Percentiles rank a stretch among this genome's conserved stretches.
Conservation (phyloP, 306 rosid genomes). For the Cucumis hystrix region DNA sequence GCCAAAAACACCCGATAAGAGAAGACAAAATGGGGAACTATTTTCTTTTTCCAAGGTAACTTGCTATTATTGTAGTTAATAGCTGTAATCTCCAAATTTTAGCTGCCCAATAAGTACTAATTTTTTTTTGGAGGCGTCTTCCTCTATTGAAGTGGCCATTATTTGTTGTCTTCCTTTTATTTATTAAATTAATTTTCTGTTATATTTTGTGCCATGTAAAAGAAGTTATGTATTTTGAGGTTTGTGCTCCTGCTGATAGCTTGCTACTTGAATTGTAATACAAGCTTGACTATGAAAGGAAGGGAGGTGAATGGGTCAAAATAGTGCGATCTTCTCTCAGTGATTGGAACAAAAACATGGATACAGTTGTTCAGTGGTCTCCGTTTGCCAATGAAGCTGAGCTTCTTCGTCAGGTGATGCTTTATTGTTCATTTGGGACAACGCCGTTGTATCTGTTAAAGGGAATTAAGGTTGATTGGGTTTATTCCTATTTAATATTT, state of each 20-base stretch:
- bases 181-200: not conserved
- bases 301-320: constrained; percentile 44
- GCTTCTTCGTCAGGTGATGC: constrained; percentile 52
- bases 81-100: too few relatives aligned
- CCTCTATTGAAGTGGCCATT: too few relatives aligned
- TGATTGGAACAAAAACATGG: constrained; percentile 67
- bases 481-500: too few relatives aligned
- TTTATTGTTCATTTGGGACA: not conserved
- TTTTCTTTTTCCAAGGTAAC: too few relatives aligned
- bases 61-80: too few relatives aligned
- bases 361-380: constrained; percentile 76
- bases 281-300: constrained; percentile 75
- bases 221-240: constrained; percentile 3
- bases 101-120: too few relatives aligned
- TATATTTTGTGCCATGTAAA: not conserved
- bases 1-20: too few relatives aligned
- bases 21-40: too few relatives aligned
- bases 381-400: constrained; percentile 72
- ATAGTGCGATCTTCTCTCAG: constrained; percentile 43
- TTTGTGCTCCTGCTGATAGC: constrained; percentile 19
- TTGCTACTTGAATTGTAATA: constrained; percentile 11
- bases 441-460: not conserved
- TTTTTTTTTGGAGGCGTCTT: too few relatives aligned
- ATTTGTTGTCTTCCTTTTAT: too few relatives aligned
- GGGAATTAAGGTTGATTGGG: too few relatives aligned